Base-by-base conservation (phyloP, 345 rosid species). In the Eucalyptus cloeziana region DNA sequence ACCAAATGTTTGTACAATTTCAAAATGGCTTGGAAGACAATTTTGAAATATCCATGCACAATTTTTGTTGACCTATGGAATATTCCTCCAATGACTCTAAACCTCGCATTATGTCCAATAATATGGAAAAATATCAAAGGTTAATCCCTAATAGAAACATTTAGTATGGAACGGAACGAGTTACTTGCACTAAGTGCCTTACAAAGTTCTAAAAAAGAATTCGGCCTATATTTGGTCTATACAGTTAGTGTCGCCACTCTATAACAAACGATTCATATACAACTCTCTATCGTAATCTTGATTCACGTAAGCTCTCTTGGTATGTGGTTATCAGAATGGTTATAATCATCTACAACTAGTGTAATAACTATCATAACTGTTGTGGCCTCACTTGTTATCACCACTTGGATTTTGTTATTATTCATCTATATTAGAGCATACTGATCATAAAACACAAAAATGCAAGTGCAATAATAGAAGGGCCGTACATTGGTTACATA, bases 131-230 rank as follows among this genome's bases (percentile, higher is more conserved):
- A 12, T 27, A 60, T 27, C 67, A 25, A 27, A 60, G 30, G 7
- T 27, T 60, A 27, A 10, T 27, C 14, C 67, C 15, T 27, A 25
- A 27, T 60, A 60, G 67, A 25, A 60, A 60, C 31, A 60, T 60
- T 60, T 60, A 60, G 2, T 6, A 4, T 60, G 7, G 31, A 60
- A 25, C 2, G 1, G 0, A 60, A 60, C 1, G 3, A 60, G n/a
- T 27, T 60, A 60, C 31, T 60, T 60, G 31, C 15, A 60, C 2
- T 25, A 0, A 60, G 67, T 60, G n/a, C 67, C 15, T 25, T 27
- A 60, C n/a, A 60, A 60, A 60, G 67, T 60, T 27, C 31, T 60
- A 60, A 60, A 60, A 60, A 60, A 60, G 67, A 25, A 60, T 60
- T 5, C 15, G 0, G 31, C 31, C 6, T 27, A 12, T 60, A 27